phyloP scores from a whole-genome alignment of 768 basidiomycete genomes.

The Aureoboletus auriporus region DNA sequence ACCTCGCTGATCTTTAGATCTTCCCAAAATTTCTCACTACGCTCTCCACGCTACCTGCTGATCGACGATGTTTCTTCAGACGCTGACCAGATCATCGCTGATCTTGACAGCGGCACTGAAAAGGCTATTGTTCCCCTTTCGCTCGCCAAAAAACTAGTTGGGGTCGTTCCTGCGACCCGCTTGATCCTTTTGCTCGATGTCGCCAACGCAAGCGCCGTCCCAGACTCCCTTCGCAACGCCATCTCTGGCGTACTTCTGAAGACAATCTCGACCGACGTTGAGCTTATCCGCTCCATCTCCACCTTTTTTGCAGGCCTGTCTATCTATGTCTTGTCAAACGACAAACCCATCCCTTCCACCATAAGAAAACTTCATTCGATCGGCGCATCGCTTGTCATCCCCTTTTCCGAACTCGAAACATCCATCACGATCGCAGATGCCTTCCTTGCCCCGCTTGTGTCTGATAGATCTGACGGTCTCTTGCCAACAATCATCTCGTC shows the following conservation, averaged over 20 bases:
- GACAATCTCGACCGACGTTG: slow-evolving; percentile 64
- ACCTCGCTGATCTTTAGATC: slow-evolving; percentile 65
- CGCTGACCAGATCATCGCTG: slow-evolving; percentile 53
- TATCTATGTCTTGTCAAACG: slow-evolving; percentile 57
- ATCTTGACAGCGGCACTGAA: slow-evolving; percentile 75
- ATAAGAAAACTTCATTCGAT: slow-evolving; percentile 59
- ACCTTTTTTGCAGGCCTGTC: slow-evolving; percentile 63
- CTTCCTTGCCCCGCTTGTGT: slow-evolving; percentile 76
- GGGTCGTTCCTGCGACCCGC: slow-evolving; percentile 64
- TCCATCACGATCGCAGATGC: slow-evolving; percentile 78
- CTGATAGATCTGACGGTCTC: slow-evolving; percentile 88
- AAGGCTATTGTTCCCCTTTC: slow-evolving; percentile 73
- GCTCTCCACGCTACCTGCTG: slow-evolving; percentile 46
- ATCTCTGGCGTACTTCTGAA: slow-evolving; percentile 82
- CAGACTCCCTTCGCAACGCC: slow-evolving; percentile 66
- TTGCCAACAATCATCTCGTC: slow-evolving; percentile 91
- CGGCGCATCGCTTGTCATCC: slow-evolving; percentile 66
- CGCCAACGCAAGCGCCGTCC: slow-evolving; percentile 67
- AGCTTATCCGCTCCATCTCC: slow-evolving; percentile 74
- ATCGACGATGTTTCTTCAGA: slow-evolving; percentile 47
- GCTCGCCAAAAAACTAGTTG: slow-evolving; percentile 64
- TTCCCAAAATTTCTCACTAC: slow-evolving; percentile 28
- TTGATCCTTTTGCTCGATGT: slow-evolving; percentile 75
- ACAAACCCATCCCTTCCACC: slow-evolving; percentile 51
- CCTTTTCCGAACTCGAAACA: slow-evolving; percentile 57